Evolutionary conservation across 2,329 filamentous ascomycete species (phyloP).

Genomic region (Helotiales sp.): DNA sequence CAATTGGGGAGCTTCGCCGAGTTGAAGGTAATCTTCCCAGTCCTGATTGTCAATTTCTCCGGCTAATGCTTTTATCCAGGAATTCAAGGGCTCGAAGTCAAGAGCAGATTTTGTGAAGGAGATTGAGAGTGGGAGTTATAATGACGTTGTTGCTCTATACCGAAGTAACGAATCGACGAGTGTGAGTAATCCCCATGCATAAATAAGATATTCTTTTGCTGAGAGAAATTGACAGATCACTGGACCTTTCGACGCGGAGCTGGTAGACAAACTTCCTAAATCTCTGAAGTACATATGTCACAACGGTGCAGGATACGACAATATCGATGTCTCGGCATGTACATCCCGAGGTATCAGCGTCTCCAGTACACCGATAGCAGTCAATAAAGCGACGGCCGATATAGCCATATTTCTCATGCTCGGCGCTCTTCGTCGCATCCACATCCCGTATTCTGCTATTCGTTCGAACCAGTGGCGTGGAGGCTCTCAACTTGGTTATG

Average conservation of each 20-base stretch:
- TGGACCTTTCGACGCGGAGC: constrained; percentile 67
- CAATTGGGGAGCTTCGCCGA: constrained; percentile 25
- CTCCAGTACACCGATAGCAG: constrained; percentile 74
- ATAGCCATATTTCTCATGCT: constrained; percentile 77
- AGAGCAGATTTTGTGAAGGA: constrained; percentile 68
- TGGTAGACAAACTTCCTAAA: constrained; percentile 56
- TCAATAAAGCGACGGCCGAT: constrained; percentile 81
- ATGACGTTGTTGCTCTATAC: constrained; percentile 65
- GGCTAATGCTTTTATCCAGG: constrained; percentile 10
- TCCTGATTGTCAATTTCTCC: not conserved
- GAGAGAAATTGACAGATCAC: constrained; percentile 45
- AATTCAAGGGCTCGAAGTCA: constrained; percentile 45
- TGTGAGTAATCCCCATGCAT: constrained; percentile 33
- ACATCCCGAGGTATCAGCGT: constrained; percentile 57
- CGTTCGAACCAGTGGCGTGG: constrained; percentile 64
- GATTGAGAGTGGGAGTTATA: constrained; percentile 60
- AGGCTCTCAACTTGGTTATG: constrained; percentile 54
- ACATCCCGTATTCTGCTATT: constrained; percentile 49
- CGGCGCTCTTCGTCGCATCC: constrained; percentile 73
- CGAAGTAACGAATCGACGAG: constrained; percentile 67
- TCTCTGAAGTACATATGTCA: constrained; percentile 58
- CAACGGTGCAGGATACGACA: constrained; percentile 78
- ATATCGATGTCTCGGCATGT: constrained; percentile 72
- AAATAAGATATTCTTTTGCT: not conserved
- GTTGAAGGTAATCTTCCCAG: constrained; percentile 22